Evolutionary conservation across 768 basidiomycete species (phyloP).

Genomic region (Macrolepiota dolichaula): DNA sequence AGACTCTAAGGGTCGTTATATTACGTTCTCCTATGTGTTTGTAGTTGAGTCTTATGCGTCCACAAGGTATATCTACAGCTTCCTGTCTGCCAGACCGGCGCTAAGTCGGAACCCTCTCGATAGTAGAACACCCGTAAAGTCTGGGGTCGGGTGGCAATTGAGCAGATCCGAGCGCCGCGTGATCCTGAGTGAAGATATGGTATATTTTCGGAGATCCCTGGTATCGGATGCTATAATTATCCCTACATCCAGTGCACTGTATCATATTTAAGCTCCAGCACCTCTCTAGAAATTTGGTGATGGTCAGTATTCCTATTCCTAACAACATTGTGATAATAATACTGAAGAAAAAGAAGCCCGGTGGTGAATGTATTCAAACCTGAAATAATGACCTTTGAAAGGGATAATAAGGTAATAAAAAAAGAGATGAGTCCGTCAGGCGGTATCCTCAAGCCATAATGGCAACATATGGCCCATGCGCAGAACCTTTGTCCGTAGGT

Average conservation of each 20-base stretch:
- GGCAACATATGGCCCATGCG: constrained; percentile 95
- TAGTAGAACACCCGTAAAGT: too few relatives aligned
- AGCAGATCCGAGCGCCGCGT: too few relatives aligned
- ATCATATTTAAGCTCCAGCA: background rate
- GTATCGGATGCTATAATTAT: background rate
- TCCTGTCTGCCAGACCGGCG: too few relatives aligned
- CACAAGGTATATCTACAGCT: too few relatives aligned
- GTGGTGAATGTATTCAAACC: background rate
- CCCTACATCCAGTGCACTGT: background rate
- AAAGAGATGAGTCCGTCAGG: constrained; percentile 14
- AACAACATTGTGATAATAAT: background rate
- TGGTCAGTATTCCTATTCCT: background rate
- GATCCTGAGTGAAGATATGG: too few relatives aligned
- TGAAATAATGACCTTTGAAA: background rate
- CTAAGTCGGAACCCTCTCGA: too few relatives aligned
- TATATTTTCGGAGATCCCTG: background rate
- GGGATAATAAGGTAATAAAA: constrained; percentile 17
- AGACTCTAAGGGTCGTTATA: background rate
- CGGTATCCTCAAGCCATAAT: constrained; percentile 41
- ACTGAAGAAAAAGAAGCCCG: background rate
- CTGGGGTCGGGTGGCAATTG: too few relatives aligned
- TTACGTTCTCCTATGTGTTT: too few relatives aligned
- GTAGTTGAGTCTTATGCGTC: too few relatives aligned
- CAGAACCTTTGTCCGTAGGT: constrained; percentile 92
- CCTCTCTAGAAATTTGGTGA: background rate